Percentiles rank a stretch among this genome's conserved stretches.
Conservation (phyloP, 805 yeast genomes). For the Debaryomyces hansenii region DNA sequence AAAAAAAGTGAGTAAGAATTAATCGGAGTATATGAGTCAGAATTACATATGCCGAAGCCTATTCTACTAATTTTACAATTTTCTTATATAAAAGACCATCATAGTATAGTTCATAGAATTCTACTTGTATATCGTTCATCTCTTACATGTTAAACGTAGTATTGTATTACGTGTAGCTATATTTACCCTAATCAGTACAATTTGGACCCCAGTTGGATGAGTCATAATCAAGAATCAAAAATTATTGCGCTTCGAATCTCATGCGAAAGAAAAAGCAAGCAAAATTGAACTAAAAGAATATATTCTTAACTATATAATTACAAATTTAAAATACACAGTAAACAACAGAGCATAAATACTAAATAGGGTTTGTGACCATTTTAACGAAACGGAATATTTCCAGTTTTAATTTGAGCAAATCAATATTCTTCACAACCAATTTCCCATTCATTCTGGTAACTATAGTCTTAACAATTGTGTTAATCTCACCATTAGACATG, state of each 20-base stretch:
- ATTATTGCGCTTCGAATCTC: no score
- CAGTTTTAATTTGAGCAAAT: slow-evolving; percentile 34
- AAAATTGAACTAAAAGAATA: no score
- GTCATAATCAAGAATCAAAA: no score
- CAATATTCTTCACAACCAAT: slow-evolving; percentile 35
- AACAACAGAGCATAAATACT: not conserved
- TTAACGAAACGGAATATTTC: slow-evolving; percentile 44
- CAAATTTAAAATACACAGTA: not conserved
- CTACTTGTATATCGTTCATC: no score
- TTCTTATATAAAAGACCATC: no score
- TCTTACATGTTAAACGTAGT: no score
- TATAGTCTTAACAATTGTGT: slow-evolving; percentile 33
- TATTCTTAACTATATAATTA: not conserved
- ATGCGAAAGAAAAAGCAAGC: no score
- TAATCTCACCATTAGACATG: slow-evolving; percentile 34
- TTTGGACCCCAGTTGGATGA: no score
- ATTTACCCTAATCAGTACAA: no score
- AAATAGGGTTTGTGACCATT: slow-evolving; percentile 29
- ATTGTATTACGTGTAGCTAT: no score
- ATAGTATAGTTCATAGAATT: no score
- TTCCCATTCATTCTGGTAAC: slow-evolving; percentile 43
- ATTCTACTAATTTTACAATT: no score
- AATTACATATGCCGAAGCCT: not conserved
- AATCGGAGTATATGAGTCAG: not conserved
- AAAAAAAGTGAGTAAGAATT: not conserved